Conservation (phyloP, 805 yeast genomes). For the Schwanniomyces pseudopolymorphus region DNA sequence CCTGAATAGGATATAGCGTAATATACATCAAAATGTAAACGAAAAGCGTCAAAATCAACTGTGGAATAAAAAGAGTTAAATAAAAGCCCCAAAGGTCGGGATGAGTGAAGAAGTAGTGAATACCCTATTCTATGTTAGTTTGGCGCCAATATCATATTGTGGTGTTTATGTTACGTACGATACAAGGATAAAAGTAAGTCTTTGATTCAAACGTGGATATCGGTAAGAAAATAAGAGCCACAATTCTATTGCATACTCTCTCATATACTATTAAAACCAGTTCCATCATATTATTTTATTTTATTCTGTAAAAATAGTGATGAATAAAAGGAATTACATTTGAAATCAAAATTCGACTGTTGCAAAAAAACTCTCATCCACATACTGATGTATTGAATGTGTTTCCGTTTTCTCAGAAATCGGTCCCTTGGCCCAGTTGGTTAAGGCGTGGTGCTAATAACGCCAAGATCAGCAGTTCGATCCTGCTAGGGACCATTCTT, state of each 20-base stretch:
- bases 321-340: no score
- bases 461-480: conserved; percentile 81
- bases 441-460: conserved; percentile 55
- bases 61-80: conserved; percentile 46
- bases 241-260: not conserved
- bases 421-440: conserved; percentile 57
- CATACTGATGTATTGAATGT: no score
- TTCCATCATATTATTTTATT: not conserved
- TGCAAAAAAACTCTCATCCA: no score
- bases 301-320: no score
- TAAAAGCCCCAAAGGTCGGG: conserved; percentile 49
- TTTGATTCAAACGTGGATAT: conserved; percentile 13
- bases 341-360: no score
- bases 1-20: conserved; percentile 45
- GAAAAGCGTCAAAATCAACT: conserved; percentile 34
- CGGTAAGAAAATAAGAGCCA: conserved; percentile 3
- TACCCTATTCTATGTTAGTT: conserved; percentile 29
- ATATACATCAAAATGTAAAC: conserved; percentile 37
- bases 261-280: not conserved
- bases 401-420: no score
- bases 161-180: conserved; percentile 14
- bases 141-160: not conserved
- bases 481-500: conserved; percentile 77
- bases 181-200: conserved; percentile 21
- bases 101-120: conserved; percentile 37